Evolutionary conservation across 768 basidiomycete species (phyloP), one percentile per base, ranked within the genome.

Genomic region (Kwoniella heveanensis): DNA sequence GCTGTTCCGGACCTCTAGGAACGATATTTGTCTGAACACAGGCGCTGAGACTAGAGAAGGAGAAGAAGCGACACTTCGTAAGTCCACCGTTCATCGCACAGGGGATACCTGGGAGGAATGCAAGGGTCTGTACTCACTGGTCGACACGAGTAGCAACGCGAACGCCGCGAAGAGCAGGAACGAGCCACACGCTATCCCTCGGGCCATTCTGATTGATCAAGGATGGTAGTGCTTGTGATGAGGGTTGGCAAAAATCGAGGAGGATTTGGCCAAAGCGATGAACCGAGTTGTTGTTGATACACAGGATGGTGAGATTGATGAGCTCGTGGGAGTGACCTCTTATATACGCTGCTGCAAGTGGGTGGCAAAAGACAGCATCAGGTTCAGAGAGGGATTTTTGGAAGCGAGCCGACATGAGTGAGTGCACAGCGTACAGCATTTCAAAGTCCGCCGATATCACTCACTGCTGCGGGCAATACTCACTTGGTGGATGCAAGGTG

Each of bases 111-210:
- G n/a, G n/a, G n/a, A n/a, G n/a, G n/a, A n/a, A n/a, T n/a, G n/a
- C n/a, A 24, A 52, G 47, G 32, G 32, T 6, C 32, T 8, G 17
- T 0, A 73, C 72, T 61, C 25, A 73, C 72, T 68, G 21, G 74
- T 68, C 7, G 72, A 60, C 22, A 76, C 69, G 19, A 76, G 60
- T 0, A 76, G 56, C 2, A 76, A 62, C 0, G 57, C 68, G 25
- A 60, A 66, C 1, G 69, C 74, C 30, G 68, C 70, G 46, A 76
- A 69, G 25, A 76, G 69, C 54, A 76, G 53, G 71, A 75, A 75
- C 12, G 63, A 62, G 17, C 69, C 66, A 32, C 67, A 68, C n/a
- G 64, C 56, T 19, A 68, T 62, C 26, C 69, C 69, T 9, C 63
- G 47, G 36, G 62, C 69, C 69, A 70, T 70, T 9, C 9, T 62